Percentiles rank a stretch among this genome's conserved stretches.
Conservation (phyloP, 2,329 filamentous ascomycete genomes). For the Chrysosporium queenslandicum region DNA sequence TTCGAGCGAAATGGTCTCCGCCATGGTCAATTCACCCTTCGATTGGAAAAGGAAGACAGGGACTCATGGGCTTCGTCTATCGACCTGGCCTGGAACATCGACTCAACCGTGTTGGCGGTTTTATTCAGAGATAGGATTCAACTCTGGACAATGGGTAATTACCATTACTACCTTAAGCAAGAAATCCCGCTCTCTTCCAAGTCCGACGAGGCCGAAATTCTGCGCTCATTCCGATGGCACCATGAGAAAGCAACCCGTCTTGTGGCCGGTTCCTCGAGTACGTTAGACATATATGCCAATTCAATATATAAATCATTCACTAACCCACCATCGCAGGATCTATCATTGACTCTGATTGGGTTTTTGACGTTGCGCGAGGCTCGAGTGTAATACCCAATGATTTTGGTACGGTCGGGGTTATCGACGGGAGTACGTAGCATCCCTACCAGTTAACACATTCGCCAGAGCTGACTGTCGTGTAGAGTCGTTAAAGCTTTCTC, state of each 20-base stretch:
- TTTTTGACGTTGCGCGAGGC: conserved; percentile 58
- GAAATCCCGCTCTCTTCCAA: conserved; percentile 50
- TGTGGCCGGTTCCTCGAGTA: conserved; percentile 45
- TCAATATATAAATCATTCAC: not conserved
- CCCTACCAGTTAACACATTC: not conserved
- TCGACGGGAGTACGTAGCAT: conserved; percentile 58
- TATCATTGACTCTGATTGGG: conserved; percentile 55
- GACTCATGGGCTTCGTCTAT: conserved; percentile 50
- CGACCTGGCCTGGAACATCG: conserved; percentile 72
- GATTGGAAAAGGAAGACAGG: conserved; percentile 51
- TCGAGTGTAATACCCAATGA: conserved; percentile 63
- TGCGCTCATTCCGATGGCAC: conserved; percentile 56
- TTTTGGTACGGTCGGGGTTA: conserved; percentile 66
- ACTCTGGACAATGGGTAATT: conserved; percentile 94
- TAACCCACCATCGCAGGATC: conserved; percentile 26
- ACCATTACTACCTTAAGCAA: conserved; percentile 96
- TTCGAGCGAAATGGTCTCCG: conserved; percentile 95
- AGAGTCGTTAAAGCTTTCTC: conserved; percentile 67
- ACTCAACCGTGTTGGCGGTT: conserved; percentile 86
- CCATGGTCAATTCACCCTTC: conserved; percentile 87
- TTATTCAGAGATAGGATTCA: conserved; percentile 65
- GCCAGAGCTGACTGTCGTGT: conserved; percentile 20
- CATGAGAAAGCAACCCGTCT: conserved; percentile 70
- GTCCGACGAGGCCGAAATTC: conserved; percentile 18
- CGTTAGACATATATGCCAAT: conserved; percentile 16